phyloP scores from a whole-genome alignment of 163 green algal species.

The Scenedesmus sp. region DNA sequence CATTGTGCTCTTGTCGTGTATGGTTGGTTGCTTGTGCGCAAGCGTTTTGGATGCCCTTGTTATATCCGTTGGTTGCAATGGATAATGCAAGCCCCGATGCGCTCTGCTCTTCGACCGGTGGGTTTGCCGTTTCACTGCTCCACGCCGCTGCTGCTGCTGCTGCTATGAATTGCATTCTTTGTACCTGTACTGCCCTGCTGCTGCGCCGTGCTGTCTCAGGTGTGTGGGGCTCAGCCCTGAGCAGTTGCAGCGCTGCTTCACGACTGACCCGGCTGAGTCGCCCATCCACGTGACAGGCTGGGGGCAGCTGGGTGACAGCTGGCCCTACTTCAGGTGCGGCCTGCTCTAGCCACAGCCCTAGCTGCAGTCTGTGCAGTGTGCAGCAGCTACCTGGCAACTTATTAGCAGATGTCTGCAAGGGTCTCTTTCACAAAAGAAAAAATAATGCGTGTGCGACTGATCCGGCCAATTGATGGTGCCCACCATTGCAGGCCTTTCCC shows the following conservation, averaged over 20 bases:
- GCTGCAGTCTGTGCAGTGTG: no score
- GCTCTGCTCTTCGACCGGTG: no score
- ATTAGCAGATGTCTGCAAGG: no score
- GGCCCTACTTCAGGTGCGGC: constrained; percentile 82
- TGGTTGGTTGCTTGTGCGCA: not conserved
- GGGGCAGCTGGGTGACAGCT: constrained; percentile 76
- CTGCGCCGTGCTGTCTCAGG: not conserved
- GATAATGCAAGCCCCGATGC: no score
- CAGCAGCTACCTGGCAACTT: no score
- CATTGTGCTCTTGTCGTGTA: not conserved
- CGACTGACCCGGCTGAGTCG: constrained; percentile 70
- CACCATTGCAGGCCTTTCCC: no score
- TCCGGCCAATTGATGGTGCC: no score
- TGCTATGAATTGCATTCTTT: not conserved
- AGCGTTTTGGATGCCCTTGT: not conserved
- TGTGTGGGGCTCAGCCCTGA: not conserved
- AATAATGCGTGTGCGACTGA: no score
- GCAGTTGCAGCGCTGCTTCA: constrained; percentile 69
- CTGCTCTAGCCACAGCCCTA: no score
- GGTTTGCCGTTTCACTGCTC: no score
- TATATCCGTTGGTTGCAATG: no score
- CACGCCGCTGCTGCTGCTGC: not conserved
- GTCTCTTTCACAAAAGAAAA: no score
- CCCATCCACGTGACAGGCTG: constrained; percentile 79
- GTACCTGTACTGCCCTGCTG: not conserved